Percentiles rank a stretch among this genome's conserved stretches.
Conservation (phyloP, 2,329 filamentous ascomycete species). For the Cryoendolithus antarcticus region DNA sequence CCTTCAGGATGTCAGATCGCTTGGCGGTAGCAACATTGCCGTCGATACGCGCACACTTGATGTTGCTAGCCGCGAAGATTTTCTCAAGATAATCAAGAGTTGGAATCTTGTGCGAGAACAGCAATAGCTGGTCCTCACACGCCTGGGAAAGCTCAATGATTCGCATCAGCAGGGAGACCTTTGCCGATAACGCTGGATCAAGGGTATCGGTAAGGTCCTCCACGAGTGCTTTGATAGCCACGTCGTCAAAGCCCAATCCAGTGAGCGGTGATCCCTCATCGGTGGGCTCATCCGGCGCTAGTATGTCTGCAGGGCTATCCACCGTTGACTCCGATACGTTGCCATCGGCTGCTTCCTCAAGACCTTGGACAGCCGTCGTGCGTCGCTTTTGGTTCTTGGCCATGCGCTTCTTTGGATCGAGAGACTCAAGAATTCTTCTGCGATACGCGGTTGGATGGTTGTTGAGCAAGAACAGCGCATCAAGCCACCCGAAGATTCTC, state of each 20-base stretch:
- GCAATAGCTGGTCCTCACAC: conserved; percentile 59
- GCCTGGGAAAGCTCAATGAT: conserved; percentile 56
- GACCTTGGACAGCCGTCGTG: neutral
- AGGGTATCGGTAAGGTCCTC: conserved; percentile 25
- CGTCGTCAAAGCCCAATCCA: conserved; percentile 24
- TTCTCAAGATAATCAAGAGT: conserved; percentile 58
- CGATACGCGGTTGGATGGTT: conserved; percentile 46
- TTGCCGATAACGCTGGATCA: conserved; percentile 49
- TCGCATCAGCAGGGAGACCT: conserved; percentile 51
- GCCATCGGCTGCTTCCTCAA: neutral
- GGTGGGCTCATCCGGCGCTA: conserved; percentile 8
- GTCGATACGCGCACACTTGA: conserved; percentile 49
- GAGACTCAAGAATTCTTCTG: conserved; percentile 34
- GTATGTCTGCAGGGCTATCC: conserved; percentile 7
- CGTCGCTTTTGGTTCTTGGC: neutral
- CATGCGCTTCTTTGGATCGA: conserved; percentile 6
- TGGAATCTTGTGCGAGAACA: conserved; percentile 64
- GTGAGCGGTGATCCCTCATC: conserved; percentile 26
- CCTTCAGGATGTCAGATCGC: conserved; percentile 52
- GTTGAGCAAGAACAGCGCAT: conserved; percentile 41
- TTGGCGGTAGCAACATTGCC: conserved; percentile 45
- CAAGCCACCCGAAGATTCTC: conserved; percentile 44
- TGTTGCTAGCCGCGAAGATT: conserved; percentile 39
- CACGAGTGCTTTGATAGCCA: conserved; percentile 25
- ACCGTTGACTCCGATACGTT: conserved; percentile 3